Percentiles rank a stretch among this genome's conserved stretches.
These are phyloP conservation scores for Clathrospora elynae DNA, from an alignment of 2,329 filamentous ascomycete species.

Conservation along the genomic window DNA sequence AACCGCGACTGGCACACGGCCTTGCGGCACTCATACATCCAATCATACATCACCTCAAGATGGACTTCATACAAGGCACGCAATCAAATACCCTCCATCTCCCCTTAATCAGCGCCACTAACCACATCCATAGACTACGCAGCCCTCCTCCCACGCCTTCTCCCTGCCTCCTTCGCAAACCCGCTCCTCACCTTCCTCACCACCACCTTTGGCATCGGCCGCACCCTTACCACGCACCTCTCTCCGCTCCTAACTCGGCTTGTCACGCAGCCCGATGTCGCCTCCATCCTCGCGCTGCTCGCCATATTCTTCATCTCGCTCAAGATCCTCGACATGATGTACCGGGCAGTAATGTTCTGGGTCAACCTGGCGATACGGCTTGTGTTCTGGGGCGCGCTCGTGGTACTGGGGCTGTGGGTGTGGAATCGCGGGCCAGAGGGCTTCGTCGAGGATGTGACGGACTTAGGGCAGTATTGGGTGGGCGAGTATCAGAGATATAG, in stretches of 20 bases:
- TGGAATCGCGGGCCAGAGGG: constrained; percentile 68
- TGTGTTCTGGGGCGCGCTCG: constrained; percentile 67
- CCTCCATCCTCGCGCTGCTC: constrained; percentile 62
- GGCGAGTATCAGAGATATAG: constrained; percentile 47
- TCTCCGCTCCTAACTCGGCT: constrained; percentile 36
- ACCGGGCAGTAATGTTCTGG: constrained; percentile 77
- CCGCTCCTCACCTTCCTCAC: constrained; percentile 38
- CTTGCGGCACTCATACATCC: constrained; percentile 3
- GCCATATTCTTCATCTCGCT: constrained; percentile 67
- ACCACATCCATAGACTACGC: constrained; percentile 39
- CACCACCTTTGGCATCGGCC: constrained; percentile 34
- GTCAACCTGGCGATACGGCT: constrained; percentile 68
- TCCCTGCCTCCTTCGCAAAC: constrained; percentile 40
- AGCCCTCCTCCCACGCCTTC: constrained; percentile 36
- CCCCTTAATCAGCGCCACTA: constrained; percentile 10
- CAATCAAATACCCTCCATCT: not conserved
- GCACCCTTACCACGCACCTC: constrained; percentile 38
- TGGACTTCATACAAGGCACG: constrained; percentile 41
- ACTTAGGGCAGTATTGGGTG: constrained; percentile 45
- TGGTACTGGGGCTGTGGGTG: constrained; percentile 60
- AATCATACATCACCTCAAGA: constrained; percentile 24
- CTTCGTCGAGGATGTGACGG: constrained; percentile 63
- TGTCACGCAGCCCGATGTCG: constrained; percentile 50
- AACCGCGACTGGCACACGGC: constrained; percentile 20
- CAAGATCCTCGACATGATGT: constrained; percentile 70